Conservation (phyloP, 345 rosid genomes). For the Arabidopsis suecica region DNA sequence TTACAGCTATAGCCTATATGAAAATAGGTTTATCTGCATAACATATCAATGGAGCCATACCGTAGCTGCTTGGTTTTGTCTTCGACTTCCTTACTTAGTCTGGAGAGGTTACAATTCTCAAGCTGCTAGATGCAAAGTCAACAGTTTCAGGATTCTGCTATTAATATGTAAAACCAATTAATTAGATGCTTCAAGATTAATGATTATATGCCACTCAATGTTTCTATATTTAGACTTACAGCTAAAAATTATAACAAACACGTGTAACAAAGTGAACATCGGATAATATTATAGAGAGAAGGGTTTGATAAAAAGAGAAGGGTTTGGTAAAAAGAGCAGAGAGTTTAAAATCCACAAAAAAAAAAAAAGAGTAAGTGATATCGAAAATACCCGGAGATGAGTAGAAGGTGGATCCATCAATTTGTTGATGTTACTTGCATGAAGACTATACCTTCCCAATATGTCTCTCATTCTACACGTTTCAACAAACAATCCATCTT, state of each 20-base stretch:
- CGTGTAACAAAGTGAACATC: not conserved
- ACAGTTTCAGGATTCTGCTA: constrained; percentile 19
- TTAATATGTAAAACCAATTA: constrained; percentile 23
- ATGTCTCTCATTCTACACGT: constrained; percentile 74
- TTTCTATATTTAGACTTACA: not conserved
- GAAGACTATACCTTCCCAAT: constrained; percentile 69
- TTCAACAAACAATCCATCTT: constrained; percentile 27
- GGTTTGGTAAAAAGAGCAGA: too few relatives aligned
- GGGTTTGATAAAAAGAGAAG: not conserved
- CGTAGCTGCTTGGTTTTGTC: constrained; percentile 68
- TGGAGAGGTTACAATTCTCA: constrained; percentile 59
- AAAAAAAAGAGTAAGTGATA: not conserved
- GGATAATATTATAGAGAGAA: not conserved
- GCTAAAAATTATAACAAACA: constrained; percentile 10
- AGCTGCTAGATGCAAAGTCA: constrained; percentile 49
- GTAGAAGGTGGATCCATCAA: constrained; percentile 66
- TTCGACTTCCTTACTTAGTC: constrained; percentile 69
- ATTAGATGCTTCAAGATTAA: constrained; percentile 11
- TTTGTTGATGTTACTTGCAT: constrained; percentile 81
- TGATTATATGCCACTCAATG: not conserved
- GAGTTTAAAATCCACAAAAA: too few relatives aligned
- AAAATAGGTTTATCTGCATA: not conserved
- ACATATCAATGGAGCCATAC: constrained; percentile 34
- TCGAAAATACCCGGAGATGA: constrained; percentile 65
- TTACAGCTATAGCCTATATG: not conserved